Conservation (phyloP, 345 rosid species). For the Clarkia xantiana region DNA sequence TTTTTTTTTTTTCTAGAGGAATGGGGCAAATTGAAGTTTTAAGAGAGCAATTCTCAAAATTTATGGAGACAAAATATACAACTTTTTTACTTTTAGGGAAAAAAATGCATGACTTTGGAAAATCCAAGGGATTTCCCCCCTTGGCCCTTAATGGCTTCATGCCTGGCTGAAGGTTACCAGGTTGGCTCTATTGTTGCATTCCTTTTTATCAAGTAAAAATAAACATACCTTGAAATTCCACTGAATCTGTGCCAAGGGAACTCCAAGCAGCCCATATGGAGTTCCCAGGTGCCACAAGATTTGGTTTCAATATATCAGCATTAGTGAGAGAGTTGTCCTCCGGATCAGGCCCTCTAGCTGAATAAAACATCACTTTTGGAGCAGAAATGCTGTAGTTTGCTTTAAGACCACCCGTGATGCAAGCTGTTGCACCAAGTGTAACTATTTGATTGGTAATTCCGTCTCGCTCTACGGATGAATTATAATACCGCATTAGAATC, state of each 20-base stretch:
- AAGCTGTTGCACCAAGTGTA: constrained; percentile 57
- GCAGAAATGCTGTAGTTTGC: constrained; percentile 66
- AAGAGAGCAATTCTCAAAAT: no score
- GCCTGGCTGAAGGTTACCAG: no score
- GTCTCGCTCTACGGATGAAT: constrained; percentile 62
- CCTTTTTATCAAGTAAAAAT: no score
- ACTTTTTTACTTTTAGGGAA: no score
- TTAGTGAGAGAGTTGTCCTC: constrained; percentile 50
- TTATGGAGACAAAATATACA: no score
- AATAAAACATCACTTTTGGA: constrained; percentile 78
- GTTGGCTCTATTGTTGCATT: no score
- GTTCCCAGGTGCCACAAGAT: constrained; percentile 84
- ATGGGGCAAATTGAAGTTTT: no score
- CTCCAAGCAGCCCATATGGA: constrained; percentile 99
- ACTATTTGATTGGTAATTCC: constrained; percentile 26
- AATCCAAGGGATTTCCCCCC: no score
- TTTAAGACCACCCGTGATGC: constrained; percentile 64
- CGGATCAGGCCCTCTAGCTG: constrained; percentile 97
- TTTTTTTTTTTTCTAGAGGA: no score
- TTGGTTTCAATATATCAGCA: constrained; percentile 85
- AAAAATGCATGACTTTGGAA: no score
- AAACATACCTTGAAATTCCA: constrained; percentile 66
- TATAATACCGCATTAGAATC: constrained; percentile 75
- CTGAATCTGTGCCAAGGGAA: constrained; percentile 65
- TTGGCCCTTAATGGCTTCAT: no score